phyloP scores from a whole-genome alignment of 139 green algal species.

The Coccomyxa sp. region DNA sequence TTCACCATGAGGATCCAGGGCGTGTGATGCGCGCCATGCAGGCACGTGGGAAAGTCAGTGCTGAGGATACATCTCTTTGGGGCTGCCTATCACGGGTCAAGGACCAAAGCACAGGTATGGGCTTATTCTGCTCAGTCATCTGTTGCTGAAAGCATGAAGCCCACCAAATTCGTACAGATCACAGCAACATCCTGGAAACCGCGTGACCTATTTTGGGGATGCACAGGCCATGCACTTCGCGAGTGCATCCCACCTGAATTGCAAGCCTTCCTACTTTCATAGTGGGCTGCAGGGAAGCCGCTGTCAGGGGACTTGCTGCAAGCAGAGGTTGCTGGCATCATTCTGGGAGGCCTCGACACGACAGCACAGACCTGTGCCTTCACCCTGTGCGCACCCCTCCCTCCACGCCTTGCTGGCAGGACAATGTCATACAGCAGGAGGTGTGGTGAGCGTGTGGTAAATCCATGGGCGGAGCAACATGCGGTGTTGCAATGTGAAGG shows the following conservation, averaged over 20 bases:
- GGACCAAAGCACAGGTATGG: neutral
- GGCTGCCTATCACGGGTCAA: neutral
- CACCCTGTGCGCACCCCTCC: neutral
- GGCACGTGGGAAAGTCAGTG: neutral
- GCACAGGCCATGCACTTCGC: neutral
- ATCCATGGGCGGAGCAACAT: no score
- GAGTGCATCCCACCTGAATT: no score
- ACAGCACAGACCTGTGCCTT: neutral
- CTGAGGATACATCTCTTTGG: neutral
- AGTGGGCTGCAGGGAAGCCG: neutral
- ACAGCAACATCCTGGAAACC: no score
- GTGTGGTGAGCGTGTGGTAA: no score
- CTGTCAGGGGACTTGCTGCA: neutral
- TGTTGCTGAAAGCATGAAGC: no score
- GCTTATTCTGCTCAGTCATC: no score
- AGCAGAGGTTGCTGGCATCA: neutral
- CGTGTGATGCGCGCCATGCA: no score
- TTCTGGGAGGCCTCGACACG: neutral
- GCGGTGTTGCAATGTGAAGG: neutral
- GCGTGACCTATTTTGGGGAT: neutral
- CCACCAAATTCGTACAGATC: no score
- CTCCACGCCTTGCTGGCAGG: no score
- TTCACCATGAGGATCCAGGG: no score
- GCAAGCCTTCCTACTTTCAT: neutral
- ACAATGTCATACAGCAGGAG: no score